These are phyloP conservation scores for Fusarium sp. DNA, from an alignment of 2,329 filamentous ascomycete genomes.

Conservation along the genomic window DNA sequence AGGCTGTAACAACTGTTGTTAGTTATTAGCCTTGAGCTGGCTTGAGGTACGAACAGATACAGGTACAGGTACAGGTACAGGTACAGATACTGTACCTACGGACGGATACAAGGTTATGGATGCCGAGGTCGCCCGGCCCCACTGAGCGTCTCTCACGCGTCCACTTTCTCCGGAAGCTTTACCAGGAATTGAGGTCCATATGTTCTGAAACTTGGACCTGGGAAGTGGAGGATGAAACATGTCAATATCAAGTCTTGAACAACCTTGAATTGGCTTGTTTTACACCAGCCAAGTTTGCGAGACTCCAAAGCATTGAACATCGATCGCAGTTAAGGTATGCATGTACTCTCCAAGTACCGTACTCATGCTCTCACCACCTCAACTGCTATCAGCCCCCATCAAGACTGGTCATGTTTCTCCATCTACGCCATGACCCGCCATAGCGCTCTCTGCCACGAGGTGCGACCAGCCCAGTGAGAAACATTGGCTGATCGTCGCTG, in stretches of 20 bases:
- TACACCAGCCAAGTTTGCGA: not conserved
- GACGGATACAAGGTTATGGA: not conserved
- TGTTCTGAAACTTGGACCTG: not conserved
- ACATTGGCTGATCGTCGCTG: constrained; percentile 23
- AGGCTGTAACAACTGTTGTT: not conserved
- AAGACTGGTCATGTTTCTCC: constrained; percentile 29
- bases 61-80: not conserved
- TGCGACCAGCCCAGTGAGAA: constrained; percentile 11
- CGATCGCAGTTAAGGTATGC: not conserved
- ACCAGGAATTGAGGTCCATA: not conserved
- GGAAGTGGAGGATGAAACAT: constrained; percentile 2
- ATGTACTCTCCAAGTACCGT: not conserved
- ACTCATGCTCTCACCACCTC: not conserved
- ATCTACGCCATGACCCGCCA: constrained; percentile 14
- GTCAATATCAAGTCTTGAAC: not conserved
- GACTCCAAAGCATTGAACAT: not conserved
- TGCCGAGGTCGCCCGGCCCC: constrained; percentile 30
- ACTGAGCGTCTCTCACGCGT: constrained; percentile 5
- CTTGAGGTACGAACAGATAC: not conserved
- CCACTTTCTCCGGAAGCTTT: constrained; percentile 23
- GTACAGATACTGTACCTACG: not conserved
- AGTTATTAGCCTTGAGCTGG: constrained; percentile 12
- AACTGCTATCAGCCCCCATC: not conserved
- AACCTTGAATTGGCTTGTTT: not conserved
- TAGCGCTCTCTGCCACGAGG: constrained; percentile 32